These are phyloP conservation scores for Aureobasidium sp. DNA, from an alignment of 2,329 filamentous ascomycete genomes.

Conservation along the genomic window DNA sequence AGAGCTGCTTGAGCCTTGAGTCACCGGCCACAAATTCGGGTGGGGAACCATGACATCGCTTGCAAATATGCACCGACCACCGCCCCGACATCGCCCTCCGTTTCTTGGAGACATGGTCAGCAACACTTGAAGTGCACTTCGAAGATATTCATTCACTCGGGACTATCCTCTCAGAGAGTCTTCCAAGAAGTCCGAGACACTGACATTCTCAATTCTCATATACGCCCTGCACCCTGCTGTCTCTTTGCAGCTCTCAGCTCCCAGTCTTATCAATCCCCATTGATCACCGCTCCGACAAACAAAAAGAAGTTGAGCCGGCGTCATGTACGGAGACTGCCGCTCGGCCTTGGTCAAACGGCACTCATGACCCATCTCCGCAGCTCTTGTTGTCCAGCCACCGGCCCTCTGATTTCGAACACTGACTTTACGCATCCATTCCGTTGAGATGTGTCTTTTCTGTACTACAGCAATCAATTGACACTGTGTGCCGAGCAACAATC, in stretches of 20 bases:
- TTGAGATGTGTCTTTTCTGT: not conserved
- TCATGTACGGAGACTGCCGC: not conserved
- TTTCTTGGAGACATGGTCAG: not conserved
- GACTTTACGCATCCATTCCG: not conserved
- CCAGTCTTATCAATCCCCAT: not conserved
- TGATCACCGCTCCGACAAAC: not conserved
- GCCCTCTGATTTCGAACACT: not conserved
- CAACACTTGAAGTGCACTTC: not conserved
- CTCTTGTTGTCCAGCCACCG: not conserved
- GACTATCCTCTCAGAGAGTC: not conserved
- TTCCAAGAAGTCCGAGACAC: not conserved
- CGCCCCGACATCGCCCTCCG: not conserved
- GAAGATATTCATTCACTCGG: not conserved
- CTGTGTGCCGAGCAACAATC: not conserved
- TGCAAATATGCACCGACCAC: not conserved
- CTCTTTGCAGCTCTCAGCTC: not conserved
- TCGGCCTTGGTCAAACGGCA: not conserved
- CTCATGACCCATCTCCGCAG: not conserved
- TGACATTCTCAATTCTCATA: not conserved
- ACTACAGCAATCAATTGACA: not conserved
- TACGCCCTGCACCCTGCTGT: not conserved
- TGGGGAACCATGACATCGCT: constrained; percentile 3
- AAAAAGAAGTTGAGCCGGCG: not conserved
- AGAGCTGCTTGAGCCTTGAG: not conserved
- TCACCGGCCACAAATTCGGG: not conserved